These are phyloP conservation scores for Tuber brumale DNA, from an alignment of 495 filamentous ascomycete species.

Conservation along the genomic window DNA sequence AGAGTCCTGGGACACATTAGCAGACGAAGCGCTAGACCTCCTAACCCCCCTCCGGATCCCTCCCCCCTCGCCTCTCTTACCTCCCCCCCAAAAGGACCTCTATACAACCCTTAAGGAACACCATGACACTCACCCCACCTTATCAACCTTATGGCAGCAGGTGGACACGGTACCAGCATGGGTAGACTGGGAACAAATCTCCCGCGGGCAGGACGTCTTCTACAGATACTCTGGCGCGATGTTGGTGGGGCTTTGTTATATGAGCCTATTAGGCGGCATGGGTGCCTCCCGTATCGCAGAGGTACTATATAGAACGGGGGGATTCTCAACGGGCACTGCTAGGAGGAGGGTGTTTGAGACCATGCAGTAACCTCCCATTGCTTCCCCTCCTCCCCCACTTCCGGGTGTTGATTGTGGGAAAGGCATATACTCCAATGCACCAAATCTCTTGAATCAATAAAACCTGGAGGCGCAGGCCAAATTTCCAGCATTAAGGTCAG, in stretches of 20 bases:
- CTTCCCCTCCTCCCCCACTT: neutral
- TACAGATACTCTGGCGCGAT: slow-evolving; percentile 66
- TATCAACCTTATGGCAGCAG: slow-evolving; percentile 59
- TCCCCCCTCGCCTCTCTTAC: neutral
- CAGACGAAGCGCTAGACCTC: slow-evolving; percentile 57
- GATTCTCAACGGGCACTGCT: slow-evolving; percentile 65
- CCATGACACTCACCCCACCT: slow-evolving; percentile 51
- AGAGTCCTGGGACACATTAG: slow-evolving; percentile 61
- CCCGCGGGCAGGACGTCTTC: slow-evolving; percentile 59
- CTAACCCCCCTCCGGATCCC: slow-evolving; percentile 51
- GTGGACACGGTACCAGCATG: slow-evolving; percentile 65
- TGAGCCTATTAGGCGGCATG: slow-evolving; percentile 61
- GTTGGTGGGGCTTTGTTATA: slow-evolving; percentile 57
- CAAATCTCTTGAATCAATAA: slow-evolving; percentile 56
- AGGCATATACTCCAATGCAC: slow-evolving; percentile 66
- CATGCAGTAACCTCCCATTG: slow-evolving; percentile 47
- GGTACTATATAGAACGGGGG: slow-evolving; percentile 69
- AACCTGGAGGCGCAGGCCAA: slow-evolving; percentile 62
- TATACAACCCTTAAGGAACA: slow-evolving; percentile 58
- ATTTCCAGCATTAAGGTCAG: slow-evolving; percentile 65
- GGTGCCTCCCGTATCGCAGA: slow-evolving; percentile 61
- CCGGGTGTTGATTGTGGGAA: slow-evolving; percentile 1
- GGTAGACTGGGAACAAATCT: slow-evolving; percentile 78
- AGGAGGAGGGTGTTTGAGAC: slow-evolving; percentile 67
- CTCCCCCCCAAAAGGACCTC: slow-evolving; percentile 48